These are phyloP conservation scores for Parachaetomium inaequale DNA, from an alignment of 495 filamentous ascomycete species.

Conservation along the genomic window DNA sequence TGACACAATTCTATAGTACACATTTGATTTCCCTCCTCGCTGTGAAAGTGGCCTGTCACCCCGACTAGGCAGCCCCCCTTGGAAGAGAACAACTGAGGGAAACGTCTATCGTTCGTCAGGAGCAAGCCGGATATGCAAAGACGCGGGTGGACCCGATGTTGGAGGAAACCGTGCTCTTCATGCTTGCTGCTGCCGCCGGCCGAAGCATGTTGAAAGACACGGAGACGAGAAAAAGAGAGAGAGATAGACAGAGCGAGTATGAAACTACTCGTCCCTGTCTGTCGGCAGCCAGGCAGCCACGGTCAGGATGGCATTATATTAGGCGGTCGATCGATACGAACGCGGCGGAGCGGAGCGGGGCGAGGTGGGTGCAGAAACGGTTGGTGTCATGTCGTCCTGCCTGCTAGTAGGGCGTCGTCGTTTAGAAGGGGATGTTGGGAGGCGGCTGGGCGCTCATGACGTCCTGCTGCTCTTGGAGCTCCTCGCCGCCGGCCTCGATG, in stretches of 20 bases:
- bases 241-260: slow-evolving; percentile 5
- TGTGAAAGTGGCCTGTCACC: neutral
- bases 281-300: neutral
- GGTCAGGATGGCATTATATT: slow-evolving; percentile 30
- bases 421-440: slow-evolving; percentile 57
- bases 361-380: neutral
- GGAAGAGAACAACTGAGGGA: neutral
- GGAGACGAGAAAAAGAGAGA: neutral
- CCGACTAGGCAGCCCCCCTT: neutral
- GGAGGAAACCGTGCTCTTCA: neutral
- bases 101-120: slow-evolving; percentile 7
- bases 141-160: neutral
- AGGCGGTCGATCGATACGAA: slow-evolving; percentile 22
- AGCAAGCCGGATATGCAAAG: slow-evolving; percentile 9
- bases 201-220: neutral
- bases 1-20: slow-evolving; percentile 10
- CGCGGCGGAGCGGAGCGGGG: slow-evolving; percentile 23
- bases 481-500: slow-evolving; percentile 84
- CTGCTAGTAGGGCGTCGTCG: slow-evolving; percentile 3
- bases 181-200: neutral
- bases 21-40: neutral
- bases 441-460: slow-evolving; percentile 41
- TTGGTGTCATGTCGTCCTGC: slow-evolving; percentile 8
- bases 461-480: slow-evolving; percentile 90
- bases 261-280: neutral